Conservation (phyloP, 495 filamentous ascomycete species). For the Aspergillus olivimuriae region DNA sequence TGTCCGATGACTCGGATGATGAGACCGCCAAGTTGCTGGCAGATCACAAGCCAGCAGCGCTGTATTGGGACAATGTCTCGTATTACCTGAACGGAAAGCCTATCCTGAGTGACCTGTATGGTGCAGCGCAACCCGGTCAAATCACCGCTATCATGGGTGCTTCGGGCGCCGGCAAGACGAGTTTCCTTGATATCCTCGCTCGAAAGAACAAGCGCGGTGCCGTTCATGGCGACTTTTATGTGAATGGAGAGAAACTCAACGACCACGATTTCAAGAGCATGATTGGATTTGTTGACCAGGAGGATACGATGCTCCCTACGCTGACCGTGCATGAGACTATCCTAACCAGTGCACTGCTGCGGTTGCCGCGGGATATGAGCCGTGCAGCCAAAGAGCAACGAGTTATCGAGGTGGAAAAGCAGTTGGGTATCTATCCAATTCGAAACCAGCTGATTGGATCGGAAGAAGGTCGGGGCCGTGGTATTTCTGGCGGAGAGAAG, state of each 20-base stretch:
- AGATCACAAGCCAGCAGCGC: constrained; percentile 82
- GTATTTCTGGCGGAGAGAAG: constrained; percentile 96
- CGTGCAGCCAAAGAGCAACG: constrained; percentile 76
- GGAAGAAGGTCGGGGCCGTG: constrained; percentile 88
- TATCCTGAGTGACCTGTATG: constrained; percentile 74
- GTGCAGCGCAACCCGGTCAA: constrained; percentile 81
- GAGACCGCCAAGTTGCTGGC: constrained; percentile 77
- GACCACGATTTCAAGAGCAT: constrained; percentile 86
- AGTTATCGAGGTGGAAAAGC: constrained; percentile 88
- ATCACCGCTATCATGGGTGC: constrained; percentile 98
- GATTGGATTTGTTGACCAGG: constrained; percentile 95
- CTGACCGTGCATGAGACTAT: constrained; percentile 98
- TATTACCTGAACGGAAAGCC: constrained; percentile 83
- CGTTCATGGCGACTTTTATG: constrained; percentile 76
- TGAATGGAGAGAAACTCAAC: constrained; percentile 85
- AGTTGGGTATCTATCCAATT: constrained; percentile 88
- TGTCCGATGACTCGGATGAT: constrained; percentile 85
- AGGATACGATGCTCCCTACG: constrained; percentile 95
- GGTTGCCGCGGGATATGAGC: constrained; percentile 87
- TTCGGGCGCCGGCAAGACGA: constrained; percentile 95
- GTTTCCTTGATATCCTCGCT: constrained; percentile 93
- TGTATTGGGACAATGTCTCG: constrained; percentile 83
- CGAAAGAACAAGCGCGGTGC: constrained; percentile 92
- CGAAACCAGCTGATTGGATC: constrained; percentile 94
- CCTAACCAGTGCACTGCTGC: constrained; percentile 82